Conservation (phyloP, 345 rosid species). For the Pelargonium nanum region DNA sequence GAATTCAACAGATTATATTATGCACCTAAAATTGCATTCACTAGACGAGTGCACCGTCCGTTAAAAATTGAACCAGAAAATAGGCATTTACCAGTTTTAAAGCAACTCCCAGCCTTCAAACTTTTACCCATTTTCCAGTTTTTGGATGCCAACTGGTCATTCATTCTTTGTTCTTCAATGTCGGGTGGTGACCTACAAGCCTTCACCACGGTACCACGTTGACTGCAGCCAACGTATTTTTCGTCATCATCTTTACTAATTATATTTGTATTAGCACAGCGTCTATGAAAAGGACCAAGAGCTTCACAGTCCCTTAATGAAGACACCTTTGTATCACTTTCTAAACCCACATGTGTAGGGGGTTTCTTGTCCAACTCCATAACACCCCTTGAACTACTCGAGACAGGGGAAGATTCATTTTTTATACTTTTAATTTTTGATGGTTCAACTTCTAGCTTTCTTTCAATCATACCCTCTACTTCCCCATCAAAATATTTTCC, state of each 20-base stretch:
- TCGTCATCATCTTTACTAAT: slow-evolving; percentile 64
- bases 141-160: slow-evolving; percentile 40
- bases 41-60: no score
- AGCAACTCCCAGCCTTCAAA: slow-evolving; percentile 36
- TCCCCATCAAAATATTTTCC: slow-evolving; percentile 23
- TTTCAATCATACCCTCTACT: slow-evolving; percentile 18
- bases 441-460: slow-evolving; percentile 19
- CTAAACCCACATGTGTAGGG: slow-evolving; percentile 26
- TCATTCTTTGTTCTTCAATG: slow-evolving; percentile 42
- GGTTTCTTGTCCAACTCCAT: slow-evolving; percentile 19
- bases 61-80: background rate
- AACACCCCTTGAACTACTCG: slow-evolving; percentile 23
- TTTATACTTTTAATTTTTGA: slow-evolving; percentile 3
- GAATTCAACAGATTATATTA: background rate
- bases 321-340: slow-evolving; percentile 28
- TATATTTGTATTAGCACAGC: slow-evolving; percentile 40
- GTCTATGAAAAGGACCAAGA: slow-evolving; percentile 37
- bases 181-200: slow-evolving; percentile 42
- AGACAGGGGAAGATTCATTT: slow-evolving; percentile 16
- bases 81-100: slow-evolving; percentile 42
- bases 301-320: slow-evolving; percentile 14
- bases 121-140: slow-evolving; percentile 53
- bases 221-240: slow-evolving; percentile 41
- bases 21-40: background rate
- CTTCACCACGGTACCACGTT: slow-evolving; percentile 33